Evolutionary conservation across 306 rosid species (phyloP), one percentile per base, ranked within the genome.

Genomic region (Biancaea sappan): DNA sequence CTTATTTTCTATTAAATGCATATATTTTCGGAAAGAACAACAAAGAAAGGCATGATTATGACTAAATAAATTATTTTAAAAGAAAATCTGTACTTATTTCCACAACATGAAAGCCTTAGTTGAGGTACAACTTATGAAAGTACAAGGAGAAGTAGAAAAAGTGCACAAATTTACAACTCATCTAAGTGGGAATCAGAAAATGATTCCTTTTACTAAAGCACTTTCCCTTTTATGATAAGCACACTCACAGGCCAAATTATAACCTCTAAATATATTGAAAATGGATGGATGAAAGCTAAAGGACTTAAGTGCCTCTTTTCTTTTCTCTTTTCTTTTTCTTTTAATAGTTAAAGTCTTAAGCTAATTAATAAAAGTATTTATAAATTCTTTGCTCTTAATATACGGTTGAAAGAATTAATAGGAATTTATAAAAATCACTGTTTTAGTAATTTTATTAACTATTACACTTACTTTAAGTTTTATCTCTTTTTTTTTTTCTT

Each of bases 131-230:
- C 19, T 16, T 35, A 14, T 32, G 16, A 56, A 62, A 74, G 72
- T 37, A 38, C 44, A 62, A 5, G 2, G 21, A 26, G 8, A 66
- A 32, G 54, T 34, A 11, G 52, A 9, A 41, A 38, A 48, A 31
- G 76, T 18, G 41, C 61, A 19, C 24, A 19, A 24, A 52, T 22
- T 22, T 41, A 41, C 35, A 51, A 51, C 3, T 14, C 35, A 51
- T 60, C 3, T 14, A 16, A 21, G 47, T 58, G 71, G 51, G 72
- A 73, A 73, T 18, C 4, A 10, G 37, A 35, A n/a, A 21, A 21
- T 37, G 38, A 69, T 74, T 69, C 73, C 52, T 68, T 19, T 38
- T 58, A 48, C 50, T 13, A 73, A 48, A 73, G 76, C 43, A 48
- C n/a, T 59, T 9, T 9, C 59, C 43, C 61, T 51, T 69, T 73